Evolutionary conservation across 805 yeast genomes (phyloP), one percentile per base, ranked within the genome.

Genomic region (Candida quercuum): DNA sequence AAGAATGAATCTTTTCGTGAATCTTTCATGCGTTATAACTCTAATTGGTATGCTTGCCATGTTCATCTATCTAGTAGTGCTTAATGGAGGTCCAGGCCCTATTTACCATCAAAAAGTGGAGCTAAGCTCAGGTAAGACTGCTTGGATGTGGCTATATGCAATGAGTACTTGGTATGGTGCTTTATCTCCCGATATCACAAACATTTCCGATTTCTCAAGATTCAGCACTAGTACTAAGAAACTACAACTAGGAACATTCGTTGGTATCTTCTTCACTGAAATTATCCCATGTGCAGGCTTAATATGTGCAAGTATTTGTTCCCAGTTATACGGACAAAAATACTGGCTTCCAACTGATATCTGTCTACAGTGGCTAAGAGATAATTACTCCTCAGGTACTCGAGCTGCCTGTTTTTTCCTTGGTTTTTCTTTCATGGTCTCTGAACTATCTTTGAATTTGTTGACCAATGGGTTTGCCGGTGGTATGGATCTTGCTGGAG

Each of bases 341-440:
- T 56, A 54, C 40, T 67, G 70, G 69, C 41, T 55, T 11, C 72
- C 72, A 37, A 54, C 57, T 19, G 61, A 62, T 33, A 59, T 67
- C 22, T 54, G 62, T 35, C 42, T 52, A 24, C 56, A 57, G 48
- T 69, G 74, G 74, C 37, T 71, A 35, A 39, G 47, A 12, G 56
- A 57, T 32, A 48, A 56, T 36, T 66, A 64, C 37, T 41, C 59
- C 7, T 47, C 66, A 19, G 52, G 52, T 30, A 55, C 60, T 21
- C 52, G 72, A 39, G 67, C 68, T 16, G 71, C 66, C 9, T 55
- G 63, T n/a, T 66, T 67, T 52, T 66, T 67, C 45, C 50, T 58
- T 14, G 68, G 66, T 2, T 31, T 63, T 1, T 47, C 61, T 5
- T 66, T 65, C 41, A 38, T 60, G 16, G 47, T 52, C 6, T 63